Conservation (phyloP, 2,329 filamentous ascomycete species). For the Orbilia oligospora region DNA sequence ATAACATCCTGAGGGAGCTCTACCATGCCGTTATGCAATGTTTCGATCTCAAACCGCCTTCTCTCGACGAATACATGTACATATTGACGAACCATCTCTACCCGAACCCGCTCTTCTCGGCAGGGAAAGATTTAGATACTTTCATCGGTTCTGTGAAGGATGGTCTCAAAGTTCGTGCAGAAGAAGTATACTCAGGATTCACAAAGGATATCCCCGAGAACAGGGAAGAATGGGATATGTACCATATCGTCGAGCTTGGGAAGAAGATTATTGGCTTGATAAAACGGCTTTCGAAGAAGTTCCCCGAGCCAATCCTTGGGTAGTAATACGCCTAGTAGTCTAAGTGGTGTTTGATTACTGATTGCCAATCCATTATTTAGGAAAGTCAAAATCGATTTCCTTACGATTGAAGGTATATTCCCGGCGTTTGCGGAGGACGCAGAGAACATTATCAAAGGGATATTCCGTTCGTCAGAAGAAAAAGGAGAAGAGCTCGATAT, state of each 20-base stretch:
- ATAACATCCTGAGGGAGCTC: constrained; percentile 86
- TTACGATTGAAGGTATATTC: constrained; percentile 82
- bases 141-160: constrained; percentile 81
- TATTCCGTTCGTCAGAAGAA: constrained; percentile 80
- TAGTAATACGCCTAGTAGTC: constrained; percentile 32
- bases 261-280: constrained; percentile 87
- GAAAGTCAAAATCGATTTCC: constrained; percentile 57
- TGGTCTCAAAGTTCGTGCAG: constrained; percentile 80
- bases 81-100: constrained; percentile 87
- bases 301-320: constrained; percentile 70
- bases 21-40: constrained; percentile 89
- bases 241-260: constrained; percentile 88
- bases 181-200: constrained; percentile 82
- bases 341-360: not conserved
- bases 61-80: constrained; percentile 83
- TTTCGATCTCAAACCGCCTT: constrained; percentile 88
- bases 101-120: constrained; percentile 80
- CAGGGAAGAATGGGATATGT: constrained; percentile 89
- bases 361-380: constrained; percentile 70
- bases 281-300: constrained; percentile 91
- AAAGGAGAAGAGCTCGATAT: constrained; percentile 83
- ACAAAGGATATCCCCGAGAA: constrained; percentile 85
- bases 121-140: constrained; percentile 76
- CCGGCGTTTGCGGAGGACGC: constrained; percentile 93
- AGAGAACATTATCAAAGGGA: constrained; percentile 84